Conservation (phyloP, 805 yeast genomes). For the Nakazawaea peltata region DNA sequence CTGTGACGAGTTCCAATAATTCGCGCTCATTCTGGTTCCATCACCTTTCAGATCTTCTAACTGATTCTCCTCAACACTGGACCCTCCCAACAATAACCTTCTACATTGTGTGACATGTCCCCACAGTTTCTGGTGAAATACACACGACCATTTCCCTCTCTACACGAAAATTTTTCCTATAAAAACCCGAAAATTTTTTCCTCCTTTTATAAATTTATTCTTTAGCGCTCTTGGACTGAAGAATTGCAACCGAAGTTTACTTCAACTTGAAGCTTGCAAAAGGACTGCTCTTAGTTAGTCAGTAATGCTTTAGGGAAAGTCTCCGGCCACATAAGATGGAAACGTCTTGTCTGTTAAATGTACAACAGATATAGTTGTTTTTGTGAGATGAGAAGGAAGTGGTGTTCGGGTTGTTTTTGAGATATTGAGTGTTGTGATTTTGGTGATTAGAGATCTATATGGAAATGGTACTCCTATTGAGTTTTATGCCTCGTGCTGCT, state of each 20-base stretch:
- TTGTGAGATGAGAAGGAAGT: too few relatives aligned
- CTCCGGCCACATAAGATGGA: constrained; percentile 76
- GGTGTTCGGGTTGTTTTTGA: too few relatives aligned
- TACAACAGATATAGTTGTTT: constrained; percentile 1
- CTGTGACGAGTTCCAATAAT: constrained; percentile 84
- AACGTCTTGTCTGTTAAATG: constrained; percentile 24
- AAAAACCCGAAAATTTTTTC: neutral
- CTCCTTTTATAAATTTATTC: constrained; percentile 2
- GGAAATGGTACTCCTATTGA: too few relatives aligned
- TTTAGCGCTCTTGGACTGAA: constrained; percentile 52
- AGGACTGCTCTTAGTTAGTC: constrained; percentile 24
- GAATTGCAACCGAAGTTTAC: too few relatives aligned
- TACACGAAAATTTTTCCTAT: neutral
- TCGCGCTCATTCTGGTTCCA: constrained; percentile 89
- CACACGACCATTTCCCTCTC: too few relatives aligned
- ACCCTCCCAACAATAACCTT: neutral
- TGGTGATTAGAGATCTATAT: too few relatives aligned
- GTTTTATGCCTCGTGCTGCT: too few relatives aligned
- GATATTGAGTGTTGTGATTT: too few relatives aligned
- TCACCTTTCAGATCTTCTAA: constrained; percentile 1
- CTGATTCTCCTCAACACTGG: constrained; percentile 1
- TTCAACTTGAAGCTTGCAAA: constrained; percentile 69
- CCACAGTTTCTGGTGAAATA: neutral
- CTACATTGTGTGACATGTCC: too few relatives aligned
- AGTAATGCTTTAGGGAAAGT: constrained; percentile 74